Evolutionary conservation across 495 filamentous ascomycete genomes (phyloP).

Genomic region (Annulohypoxylon bovei): DNA sequence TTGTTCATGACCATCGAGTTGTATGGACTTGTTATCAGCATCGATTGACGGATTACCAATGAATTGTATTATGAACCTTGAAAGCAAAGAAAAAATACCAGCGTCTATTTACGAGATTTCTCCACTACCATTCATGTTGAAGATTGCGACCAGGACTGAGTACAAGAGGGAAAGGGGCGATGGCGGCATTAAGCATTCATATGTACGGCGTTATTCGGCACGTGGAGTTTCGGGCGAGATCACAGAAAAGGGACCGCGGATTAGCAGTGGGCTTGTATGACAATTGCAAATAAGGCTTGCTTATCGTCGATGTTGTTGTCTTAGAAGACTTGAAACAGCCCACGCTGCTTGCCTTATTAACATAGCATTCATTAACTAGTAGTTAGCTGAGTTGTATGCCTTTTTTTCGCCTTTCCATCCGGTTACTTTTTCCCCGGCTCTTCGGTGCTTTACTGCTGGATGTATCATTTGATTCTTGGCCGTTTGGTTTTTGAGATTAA

Average conservation of each 20-base stretch:
- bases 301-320: conserved; percentile 19
- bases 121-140: conserved; percentile 32
- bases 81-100: conserved; percentile 14
- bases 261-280: conserved; percentile 34
- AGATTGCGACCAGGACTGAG: conserved; percentile 34
- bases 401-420: conserved; percentile 13
- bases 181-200: conserved; percentile 42
- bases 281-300: conserved; percentile 33
- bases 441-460: not conserved
- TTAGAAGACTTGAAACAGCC: conserved; percentile 32
- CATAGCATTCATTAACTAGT: conserved; percentile 39
- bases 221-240: conserved; percentile 29
- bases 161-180: conserved; percentile 26
- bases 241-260: conserved; percentile 31
- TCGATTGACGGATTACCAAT: conserved; percentile 3
- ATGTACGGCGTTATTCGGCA: conserved; percentile 40
- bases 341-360: conserved; percentile 30
- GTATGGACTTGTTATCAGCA: conserved; percentile 1
- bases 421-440: not conserved
- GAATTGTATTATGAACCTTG: conserved; percentile 32
- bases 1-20: not conserved
- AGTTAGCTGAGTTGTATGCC: conserved; percentile 21
- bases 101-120: conserved; percentile 27
- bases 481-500: not conserved
- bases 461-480: not conserved